Evolutionary conservation across 2,329 filamentous ascomycete species (phyloP), one percentile per base, ranked within the genome.

Genomic region (Phaeomoniella chlamydospora): DNA sequence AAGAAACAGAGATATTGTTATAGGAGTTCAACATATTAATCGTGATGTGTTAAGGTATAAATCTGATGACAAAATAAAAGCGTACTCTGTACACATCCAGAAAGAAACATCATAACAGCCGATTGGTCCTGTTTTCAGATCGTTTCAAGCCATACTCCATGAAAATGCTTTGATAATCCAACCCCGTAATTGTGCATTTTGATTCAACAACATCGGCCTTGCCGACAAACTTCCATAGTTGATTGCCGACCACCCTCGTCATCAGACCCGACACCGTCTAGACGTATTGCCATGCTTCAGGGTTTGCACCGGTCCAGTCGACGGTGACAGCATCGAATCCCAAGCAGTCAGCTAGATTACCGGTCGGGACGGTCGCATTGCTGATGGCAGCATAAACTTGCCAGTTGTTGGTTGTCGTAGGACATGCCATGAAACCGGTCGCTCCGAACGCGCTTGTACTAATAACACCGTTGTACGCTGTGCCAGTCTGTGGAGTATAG

Each of bases 381-480:
- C 49, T 37, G 18, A 61, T 41, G 15, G 54, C 51, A 2, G 53
- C 59, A 42, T 59, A 65, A 5, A 66, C 59, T 49, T 63, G 56
- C 51, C 54, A 64, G 42, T 46, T 33, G 37, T 40, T 26, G 44
- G 47, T 40, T 2, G 45, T 36, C 1, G 45, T 48, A 0, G 60
- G 62, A 39, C 63, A 67, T 29, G 60, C 63, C 51, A 65, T 58
- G 43, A 65, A 57, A 13, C 57, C 59, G 2, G 38, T 49, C 5
- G 54, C 50, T 11, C 55, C 57, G 41, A 53, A 56, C 13, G 50
- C 52, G 4, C 37, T 42, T 42, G 54, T 56, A n/a, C 37, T 47
- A 40, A 54, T 56, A 35, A 33, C 15, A 11, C 48, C 50, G 9
- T 6, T 9, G 37, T 52, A 46, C 13, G 49, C 39, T 38, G 45